Evolutionary conservation across 2,329 filamentous ascomycete genomes (phyloP).

Genomic region (Nemania serpens): DNA sequence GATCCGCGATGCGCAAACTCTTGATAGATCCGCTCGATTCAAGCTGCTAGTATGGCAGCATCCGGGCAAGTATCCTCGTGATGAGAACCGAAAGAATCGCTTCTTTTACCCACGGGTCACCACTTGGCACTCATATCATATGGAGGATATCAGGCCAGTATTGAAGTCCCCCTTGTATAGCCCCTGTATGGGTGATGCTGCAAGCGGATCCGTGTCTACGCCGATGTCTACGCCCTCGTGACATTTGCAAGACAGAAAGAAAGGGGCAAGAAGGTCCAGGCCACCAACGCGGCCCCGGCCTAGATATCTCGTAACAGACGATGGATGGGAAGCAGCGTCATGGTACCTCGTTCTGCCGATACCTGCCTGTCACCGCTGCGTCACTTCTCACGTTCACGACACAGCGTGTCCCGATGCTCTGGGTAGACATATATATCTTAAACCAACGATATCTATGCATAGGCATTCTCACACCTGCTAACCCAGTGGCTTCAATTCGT

Average conservation of each 20-base stretch:
- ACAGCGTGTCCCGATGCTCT: slow-evolving; percentile 15
- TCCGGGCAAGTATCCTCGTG: neutral
- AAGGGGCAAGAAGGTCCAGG: neutral
- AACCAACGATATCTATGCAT: slow-evolving; percentile 10
- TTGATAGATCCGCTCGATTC: neutral
- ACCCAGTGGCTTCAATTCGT: neutral
- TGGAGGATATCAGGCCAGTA: neutral
- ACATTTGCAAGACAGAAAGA: neutral
- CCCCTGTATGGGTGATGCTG: slow-evolving; percentile 12
- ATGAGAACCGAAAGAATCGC: no score
- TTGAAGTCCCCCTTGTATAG: no score
- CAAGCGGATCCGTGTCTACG: slow-evolving; percentile 11
- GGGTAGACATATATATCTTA: slow-evolving; percentile 11
- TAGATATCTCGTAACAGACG: neutral
- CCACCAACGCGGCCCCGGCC: neutral
- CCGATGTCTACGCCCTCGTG: neutral
- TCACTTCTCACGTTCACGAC: neutral
- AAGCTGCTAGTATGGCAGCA: slow-evolving; percentile 1
- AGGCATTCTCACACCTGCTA: neutral
- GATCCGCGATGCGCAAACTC: neutral
- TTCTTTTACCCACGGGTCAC: no score
- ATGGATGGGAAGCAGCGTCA: neutral
- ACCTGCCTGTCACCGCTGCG: neutral
- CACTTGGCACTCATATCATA: neutral
- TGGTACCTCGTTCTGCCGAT: neutral